phyloP scores from a whole-genome alignment of 1,139 yeast genomes.

The Yamadazyma dushanensis region DNA sequence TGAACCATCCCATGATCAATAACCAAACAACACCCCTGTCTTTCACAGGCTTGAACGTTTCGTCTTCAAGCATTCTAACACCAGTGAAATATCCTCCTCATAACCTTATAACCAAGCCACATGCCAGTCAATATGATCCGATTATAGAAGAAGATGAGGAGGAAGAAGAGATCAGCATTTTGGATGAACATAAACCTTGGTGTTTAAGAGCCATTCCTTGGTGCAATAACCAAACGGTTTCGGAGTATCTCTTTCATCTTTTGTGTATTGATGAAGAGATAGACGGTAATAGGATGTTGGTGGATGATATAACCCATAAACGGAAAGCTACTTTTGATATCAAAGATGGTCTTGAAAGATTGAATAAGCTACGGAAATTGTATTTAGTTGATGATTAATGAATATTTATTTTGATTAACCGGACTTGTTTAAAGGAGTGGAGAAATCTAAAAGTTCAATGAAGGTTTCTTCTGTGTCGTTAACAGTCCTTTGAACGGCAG shows the following conservation, averaged over 20 bases:
- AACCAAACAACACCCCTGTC: slow-evolving; percentile 8
- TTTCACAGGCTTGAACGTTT: slow-evolving; percentile 18
- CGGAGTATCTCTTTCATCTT: slow-evolving; percentile 27
- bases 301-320: slow-evolving; percentile 16
- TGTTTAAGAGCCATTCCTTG: slow-evolving; percentile 23
- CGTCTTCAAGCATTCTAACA: slow-evolving; percentile 29
- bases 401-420: slow-evolving; percentile 1
- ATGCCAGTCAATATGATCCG: slow-evolving; percentile 9
- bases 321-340: slow-evolving; percentile 29
- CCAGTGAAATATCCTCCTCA: slow-evolving; percentile 32
- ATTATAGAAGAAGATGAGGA: slow-evolving; percentile 13
- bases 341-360: slow-evolving; percentile 33
- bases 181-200: slow-evolving; percentile 38
- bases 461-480: slow-evolving; percentile 52
- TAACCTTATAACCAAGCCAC: background rate
- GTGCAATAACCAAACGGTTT: slow-evolving; percentile 8
- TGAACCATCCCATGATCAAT: slow-evolving; percentile 9
- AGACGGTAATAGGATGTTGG: slow-evolving; percentile 16
- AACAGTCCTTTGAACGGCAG: slow-evolving; percentile 76
- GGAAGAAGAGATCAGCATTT: slow-evolving; percentile 25
- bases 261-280: slow-evolving; percentile 21
- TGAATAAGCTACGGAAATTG: slow-evolving; percentile 35
- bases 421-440: slow-evolving; percentile 36
- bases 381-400: slow-evolving; percentile 26
- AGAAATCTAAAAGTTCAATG: slow-evolving; percentile 85